A percentile compares a stretch with the other conserved stretches of the same genome.
phyloP scores from a whole-genome alignment of 371 early-diverging fungal species.

The Syncephalis plumigaleata region DNA sequence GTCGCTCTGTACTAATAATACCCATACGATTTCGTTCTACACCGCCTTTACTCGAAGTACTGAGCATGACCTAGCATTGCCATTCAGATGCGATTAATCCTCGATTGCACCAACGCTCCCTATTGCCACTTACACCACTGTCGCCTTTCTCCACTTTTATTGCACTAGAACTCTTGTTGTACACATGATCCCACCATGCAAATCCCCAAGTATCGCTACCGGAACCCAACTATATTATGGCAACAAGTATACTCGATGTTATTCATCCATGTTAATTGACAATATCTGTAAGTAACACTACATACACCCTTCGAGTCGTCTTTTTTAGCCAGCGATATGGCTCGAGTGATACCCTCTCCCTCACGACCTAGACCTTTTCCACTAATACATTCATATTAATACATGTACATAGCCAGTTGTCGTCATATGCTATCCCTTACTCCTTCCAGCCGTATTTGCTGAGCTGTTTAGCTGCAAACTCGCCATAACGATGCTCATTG shows the following conservation, averaged over 20 bases:
- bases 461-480: constrained; percentile 47
- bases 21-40: constrained; percentile 21
- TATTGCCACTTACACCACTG: constrained; percentile 8
- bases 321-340: constrained; percentile 64
- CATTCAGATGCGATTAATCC: neutral
- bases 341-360: constrained; percentile 58
- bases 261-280: too few relatives aligned
- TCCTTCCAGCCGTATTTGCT: constrained; percentile 58
- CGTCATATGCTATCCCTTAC: constrained; percentile 8
- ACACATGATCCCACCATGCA: constrained; percentile 92
- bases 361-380: constrained; percentile 82
- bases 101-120: neutral
- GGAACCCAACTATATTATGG: too few relatives aligned
- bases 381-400: constrained; percentile 16
- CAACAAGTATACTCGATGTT: too few relatives aligned
- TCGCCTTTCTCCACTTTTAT: constrained; percentile 44
- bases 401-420: neutral
- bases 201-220: constrained; percentile 22
- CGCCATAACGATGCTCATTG: neutral
- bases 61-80: neutral
- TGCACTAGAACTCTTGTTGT: constrained; percentile 62
- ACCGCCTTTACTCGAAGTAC: constrained; percentile 16
- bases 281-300: neutral
- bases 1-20: constrained; percentile 35
- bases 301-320: constrained; percentile 68